A percentile compares a stretch with the other conserved stretches of the same genome.
Conservation (phyloP, 495 filamentous ascomycete species). For the Xylaria intraflava region DNA sequence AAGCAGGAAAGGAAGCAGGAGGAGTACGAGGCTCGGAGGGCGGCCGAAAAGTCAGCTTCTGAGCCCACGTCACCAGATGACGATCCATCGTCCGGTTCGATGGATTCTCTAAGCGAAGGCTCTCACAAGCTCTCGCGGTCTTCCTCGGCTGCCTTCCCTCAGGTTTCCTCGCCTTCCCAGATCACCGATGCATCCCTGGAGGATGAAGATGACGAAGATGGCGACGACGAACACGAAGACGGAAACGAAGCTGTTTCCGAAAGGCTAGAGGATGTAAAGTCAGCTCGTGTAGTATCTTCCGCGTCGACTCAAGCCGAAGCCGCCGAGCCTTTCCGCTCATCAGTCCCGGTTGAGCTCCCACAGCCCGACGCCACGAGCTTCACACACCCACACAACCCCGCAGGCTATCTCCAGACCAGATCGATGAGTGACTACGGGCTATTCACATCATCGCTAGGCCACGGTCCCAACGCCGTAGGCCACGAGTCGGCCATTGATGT, state of each 20-base stretch:
- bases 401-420: constrained; percentile 5
- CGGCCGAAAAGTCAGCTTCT: constrained; percentile 42
- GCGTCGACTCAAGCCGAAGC: background rate
- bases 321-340: constrained; percentile 4
- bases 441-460: background rate
- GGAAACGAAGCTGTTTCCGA: background rate
- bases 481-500: background rate
- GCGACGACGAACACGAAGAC: constrained; percentile 9
- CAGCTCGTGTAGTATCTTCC: background rate
- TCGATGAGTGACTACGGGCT: constrained; percentile 13
- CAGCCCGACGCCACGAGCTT: background rate
- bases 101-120: constrained; percentile 27
- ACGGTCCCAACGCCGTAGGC: background rate
- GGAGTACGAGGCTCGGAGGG: constrained; percentile 54
- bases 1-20: constrained; percentile 70
- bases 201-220: constrained; percentile 20
- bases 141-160: constrained; percentile 32
- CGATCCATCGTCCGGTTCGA: constrained; percentile 11
- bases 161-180: constrained; percentile 17
- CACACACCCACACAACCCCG: background rate
- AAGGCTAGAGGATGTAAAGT: background rate
- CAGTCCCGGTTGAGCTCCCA: constrained; percentile 1
- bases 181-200: constrained; percentile 10
- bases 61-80: constrained; percentile 32
- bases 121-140: constrained; percentile 28